Base-by-base conservation (phyloP, 345 rosid genomes). In the Mallotus nudiflorus region DNA sequence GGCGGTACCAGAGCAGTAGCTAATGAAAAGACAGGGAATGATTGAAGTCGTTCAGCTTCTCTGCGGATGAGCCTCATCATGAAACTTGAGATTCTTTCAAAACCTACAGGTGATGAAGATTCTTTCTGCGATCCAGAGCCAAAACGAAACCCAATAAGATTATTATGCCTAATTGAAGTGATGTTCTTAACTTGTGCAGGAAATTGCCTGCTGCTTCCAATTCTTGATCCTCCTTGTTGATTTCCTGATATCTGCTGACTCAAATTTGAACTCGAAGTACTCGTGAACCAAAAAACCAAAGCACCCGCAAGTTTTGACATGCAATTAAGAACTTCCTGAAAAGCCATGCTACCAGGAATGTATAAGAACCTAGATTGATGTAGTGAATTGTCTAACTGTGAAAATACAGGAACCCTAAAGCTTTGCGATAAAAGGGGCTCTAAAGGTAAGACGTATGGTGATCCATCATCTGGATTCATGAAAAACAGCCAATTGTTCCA, bases 1-100 rank as follows among this genome's bases (percentile, higher is more conserved):
- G 96, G 85, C 27, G 92, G 89, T 68, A 91, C 75, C 49, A 91
- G 25, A 28, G 86, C 80, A 73, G 84, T 83, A 79, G 93, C 96
- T 61, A 91, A 80, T 1, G 93, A 88, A 69, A 91, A 78, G 29
- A 88, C 60, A 12, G 93, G 85, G 73, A 73, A 75, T 8, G 87
- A 82, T 46, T 85, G 87, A 25, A 88, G 78, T 65, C 75, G 74
- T 82, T 83, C 91, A 40, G 82, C 87, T 84, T 90, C 91, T 78
- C 85, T 78, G 51, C 77, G 53, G 31, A 91, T 76, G 51, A 70
- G 75, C 73, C 71, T 89, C 78, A 83, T 60, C 49, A 81, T 56
- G 28, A 79, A 84, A 72, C 82, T 83, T 3, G 89, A 76, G 42
- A 88, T 73, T 69, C 75, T 84, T 19, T 78, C 73, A 54, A 87